These are phyloP conservation scores for Silene noctiflora DNA, from an alignment of 179 eudicot genomes.

Conservation along the genomic window DNA sequence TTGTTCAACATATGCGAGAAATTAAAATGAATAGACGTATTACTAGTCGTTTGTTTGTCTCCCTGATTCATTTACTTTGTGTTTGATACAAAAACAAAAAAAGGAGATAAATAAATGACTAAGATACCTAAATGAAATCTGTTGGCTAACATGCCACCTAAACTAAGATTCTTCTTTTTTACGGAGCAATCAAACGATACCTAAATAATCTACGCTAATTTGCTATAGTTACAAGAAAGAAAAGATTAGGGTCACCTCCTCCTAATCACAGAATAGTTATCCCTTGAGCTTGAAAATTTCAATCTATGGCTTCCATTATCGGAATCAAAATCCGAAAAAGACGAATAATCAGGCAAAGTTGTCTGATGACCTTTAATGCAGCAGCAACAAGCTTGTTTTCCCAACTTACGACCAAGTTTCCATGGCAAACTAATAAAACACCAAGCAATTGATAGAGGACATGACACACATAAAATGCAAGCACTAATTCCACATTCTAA, in stretches of 20 bases:
- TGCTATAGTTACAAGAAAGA: not conserved
- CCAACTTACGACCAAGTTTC: not conserved
- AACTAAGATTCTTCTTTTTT: too few species aligned
- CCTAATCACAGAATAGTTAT: not conserved
- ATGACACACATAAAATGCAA: not conserved
- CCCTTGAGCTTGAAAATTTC: not conserved
- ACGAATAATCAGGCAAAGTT: not conserved
- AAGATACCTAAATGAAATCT: too few species aligned
- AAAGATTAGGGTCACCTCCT: not conserved
- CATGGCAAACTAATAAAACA: not conserved
- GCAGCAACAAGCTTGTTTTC: not conserved
- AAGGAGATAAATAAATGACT: too few species aligned
- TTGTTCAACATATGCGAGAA: too few species aligned
- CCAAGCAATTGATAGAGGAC: not conserved
- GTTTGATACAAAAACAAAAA: too few species aligned
- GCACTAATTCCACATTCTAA: not conserved
- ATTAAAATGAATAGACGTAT: too few species aligned
- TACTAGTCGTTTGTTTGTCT: too few species aligned
- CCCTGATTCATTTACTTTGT: too few species aligned
- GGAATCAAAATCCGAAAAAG: not conserved
- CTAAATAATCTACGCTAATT: not conserved
- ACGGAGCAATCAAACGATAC: too few species aligned
- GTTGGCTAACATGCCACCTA: too few species aligned
- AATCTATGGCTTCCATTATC: not conserved
- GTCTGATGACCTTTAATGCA: not conserved